Percentiles rank a stretch among this genome's conserved stretches.
phyloP scores from a whole-genome alignment of 2,329 filamentous ascomycete species.

The Geosmithia flava region DNA sequence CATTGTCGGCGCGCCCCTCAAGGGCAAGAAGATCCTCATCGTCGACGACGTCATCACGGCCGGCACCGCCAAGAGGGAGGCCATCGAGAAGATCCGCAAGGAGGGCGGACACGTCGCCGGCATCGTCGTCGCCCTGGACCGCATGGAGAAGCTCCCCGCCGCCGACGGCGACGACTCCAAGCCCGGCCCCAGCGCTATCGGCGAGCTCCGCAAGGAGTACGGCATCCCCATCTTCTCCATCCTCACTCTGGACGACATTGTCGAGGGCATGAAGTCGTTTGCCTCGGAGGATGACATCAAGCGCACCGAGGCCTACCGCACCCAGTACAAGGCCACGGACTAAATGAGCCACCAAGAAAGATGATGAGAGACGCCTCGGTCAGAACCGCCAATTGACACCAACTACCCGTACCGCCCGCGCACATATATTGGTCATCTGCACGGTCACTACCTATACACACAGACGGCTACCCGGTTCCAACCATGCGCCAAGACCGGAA shows the following conservation, averaged over 20 bases:
- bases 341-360: slow-evolving; percentile 11
- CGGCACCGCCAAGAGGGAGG: slow-evolving; percentile 86
- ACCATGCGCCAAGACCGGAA: background rate
- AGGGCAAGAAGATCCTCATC: slow-evolving; percentile 76
- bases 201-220: slow-evolving; percentile 72
- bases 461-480: background rate
- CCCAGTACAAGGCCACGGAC: slow-evolving; percentile 49
- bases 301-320: slow-evolving; percentile 62
- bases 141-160: slow-evolving; percentile 68
- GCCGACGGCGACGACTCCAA: slow-evolving; percentile 53
- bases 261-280: slow-evolving; percentile 51
- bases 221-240: slow-evolving; percentile 76
- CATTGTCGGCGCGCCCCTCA: slow-evolving; percentile 78
- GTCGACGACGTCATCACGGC: slow-evolving; percentile 96
- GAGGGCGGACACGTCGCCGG: slow-evolving; percentile 79
- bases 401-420: background rate
- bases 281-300: slow-evolving; percentile 50
- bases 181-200: slow-evolving; percentile 69
- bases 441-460: too few species aligned
- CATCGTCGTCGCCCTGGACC: slow-evolving; percentile 79
- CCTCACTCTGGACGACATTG: slow-evolving; percentile 73
- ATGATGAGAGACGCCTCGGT: background rate
- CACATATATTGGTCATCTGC: background rate
- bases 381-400: background rate
- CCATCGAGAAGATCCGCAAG: slow-evolving; percentile 75